Evolutionary conservation across 169 alveolate genomes (phyloP), one percentile per base, ranked within the genome.

Genomic region (Plasmodium adleri): DNA sequence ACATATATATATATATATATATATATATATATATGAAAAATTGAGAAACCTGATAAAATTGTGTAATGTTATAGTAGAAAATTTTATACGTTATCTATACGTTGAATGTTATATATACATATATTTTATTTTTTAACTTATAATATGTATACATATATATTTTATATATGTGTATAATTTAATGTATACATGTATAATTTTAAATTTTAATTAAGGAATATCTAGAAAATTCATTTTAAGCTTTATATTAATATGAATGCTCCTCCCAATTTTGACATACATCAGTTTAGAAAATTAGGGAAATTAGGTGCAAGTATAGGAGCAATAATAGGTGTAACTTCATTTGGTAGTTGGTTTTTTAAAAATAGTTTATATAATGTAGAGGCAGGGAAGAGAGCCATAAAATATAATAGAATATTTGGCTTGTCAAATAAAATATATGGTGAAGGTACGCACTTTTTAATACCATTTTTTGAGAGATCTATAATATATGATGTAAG

Each of bases 401-500:
- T 98, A 58, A 95, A 95, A 45, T 98, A 95, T 93, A 96, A 96
- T 88, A 93, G 98, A 71, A 50, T 96, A 54, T 91, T 90, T 87
- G 98, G 97, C 1, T 54, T 95, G 9, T 92, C 95, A 64, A 94
- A 90, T 62, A 52, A 64, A 60, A 74, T 95, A 67, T 97, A 97
- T 90, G 96, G 95, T 28, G 99, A 98, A 94, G 99, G 99, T 32
- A 98, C 99, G 72, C 99, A 98, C 83, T 95, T 98, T 83, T 80
- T 96, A 94, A 66, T 97, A 64, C 99, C 99, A 8, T 97, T 97
- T 96, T 93, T 98, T 89, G 99, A 98, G 90, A 93, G 98, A 26
- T 99, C 99, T 1, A 96, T 98, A 26, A 95, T 97, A 68, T 98
- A 96, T 88, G 99, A 98, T 71, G 97, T 97, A 52, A 88, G 99